Conservation (phyloP, 768 basidiomycete genomes). For the Vararia minispora region DNA sequence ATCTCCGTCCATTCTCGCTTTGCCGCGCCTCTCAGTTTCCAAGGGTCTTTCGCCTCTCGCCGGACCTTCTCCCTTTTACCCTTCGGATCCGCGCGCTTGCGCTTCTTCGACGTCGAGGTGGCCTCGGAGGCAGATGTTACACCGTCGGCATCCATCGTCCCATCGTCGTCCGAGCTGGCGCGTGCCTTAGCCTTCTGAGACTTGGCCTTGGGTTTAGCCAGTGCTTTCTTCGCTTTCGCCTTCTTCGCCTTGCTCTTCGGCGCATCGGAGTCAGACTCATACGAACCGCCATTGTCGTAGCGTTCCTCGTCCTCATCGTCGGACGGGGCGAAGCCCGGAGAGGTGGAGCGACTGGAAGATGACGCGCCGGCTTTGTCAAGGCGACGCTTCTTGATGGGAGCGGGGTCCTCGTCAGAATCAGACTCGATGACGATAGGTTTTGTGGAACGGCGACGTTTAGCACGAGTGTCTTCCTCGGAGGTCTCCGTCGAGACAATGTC, state of each 20-base stretch:
- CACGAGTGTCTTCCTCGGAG: slow-evolving; percentile 2
- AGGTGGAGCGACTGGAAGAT: slow-evolving; percentile 10
- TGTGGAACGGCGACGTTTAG: slow-evolving; percentile 2
- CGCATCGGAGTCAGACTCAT: slow-evolving; percentile 23
- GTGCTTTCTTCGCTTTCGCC: slow-evolving; percentile 16
- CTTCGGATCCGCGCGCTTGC: slow-evolving; percentile 23
- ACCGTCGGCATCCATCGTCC: slow-evolving; percentile 51
- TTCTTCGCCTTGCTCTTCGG: slow-evolving; percentile 23
- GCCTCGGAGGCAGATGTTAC: slow-evolving; percentile 24
- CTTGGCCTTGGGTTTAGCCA: slow-evolving; percentile 17
- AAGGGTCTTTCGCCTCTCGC: slow-evolving; percentile 56
- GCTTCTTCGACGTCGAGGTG: slow-evolving; percentile 32
- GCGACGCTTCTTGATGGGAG: slow-evolving; percentile 12
- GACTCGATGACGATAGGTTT: slow-evolving; percentile 38
- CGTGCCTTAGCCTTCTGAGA: slow-evolving; percentile 16
- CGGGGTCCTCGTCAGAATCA: slow-evolving; percentile 29
- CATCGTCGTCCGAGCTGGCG: slow-evolving; percentile 21
- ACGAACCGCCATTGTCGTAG: slow-evolving; percentile 17
- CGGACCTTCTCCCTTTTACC: slow-evolving; percentile 22
- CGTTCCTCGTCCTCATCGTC: slow-evolving; percentile 22
- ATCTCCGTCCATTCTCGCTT: slow-evolving; percentile 68
- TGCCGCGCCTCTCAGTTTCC: slow-evolving; percentile 60
- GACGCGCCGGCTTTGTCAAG: slow-evolving; percentile 10
- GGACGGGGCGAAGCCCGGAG: slow-evolving; percentile 18
- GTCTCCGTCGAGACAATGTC: slow-evolving; percentile 3